phyloP scores from a whole-genome alignment of 148 eudicot genomes.

The Nepenthes gracilis region DNA sequence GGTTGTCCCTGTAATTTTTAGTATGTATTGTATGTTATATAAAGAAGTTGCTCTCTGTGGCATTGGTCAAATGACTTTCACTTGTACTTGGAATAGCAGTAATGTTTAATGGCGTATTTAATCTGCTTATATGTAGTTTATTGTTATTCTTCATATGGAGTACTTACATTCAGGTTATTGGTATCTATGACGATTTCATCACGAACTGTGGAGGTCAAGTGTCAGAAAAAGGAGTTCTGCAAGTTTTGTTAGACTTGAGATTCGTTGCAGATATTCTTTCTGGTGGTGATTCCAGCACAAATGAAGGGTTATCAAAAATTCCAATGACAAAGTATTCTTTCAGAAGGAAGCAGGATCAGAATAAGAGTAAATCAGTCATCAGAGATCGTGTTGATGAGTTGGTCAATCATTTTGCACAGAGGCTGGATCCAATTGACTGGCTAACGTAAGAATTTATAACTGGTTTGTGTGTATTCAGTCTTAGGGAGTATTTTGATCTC shows the following conservation, averaged over 20 bases:
- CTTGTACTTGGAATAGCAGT: too few species aligned
- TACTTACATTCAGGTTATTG: constrained; percentile 39
- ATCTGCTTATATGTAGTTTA: background rate
- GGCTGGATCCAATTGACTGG: constrained; percentile 97
- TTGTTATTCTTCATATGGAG: background rate
- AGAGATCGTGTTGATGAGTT: constrained; percentile 53
- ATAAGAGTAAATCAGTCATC: constrained; percentile 43
- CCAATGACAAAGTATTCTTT: constrained; percentile 38
- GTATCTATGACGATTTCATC: constrained; percentile 48
- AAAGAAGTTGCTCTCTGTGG: too few species aligned
- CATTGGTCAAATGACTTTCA: too few species aligned
- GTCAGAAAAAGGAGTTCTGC: constrained; percentile 85
- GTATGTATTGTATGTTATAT: too few species aligned
- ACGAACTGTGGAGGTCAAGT: constrained; percentile 32
- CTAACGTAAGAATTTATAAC: constrained; percentile 54
- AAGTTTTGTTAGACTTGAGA: constrained; percentile 76
- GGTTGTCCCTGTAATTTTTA: too few species aligned
- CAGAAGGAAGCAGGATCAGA: constrained; percentile 68
- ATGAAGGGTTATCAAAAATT: constrained; percentile 31
- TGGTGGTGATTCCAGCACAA: constrained; percentile 45
- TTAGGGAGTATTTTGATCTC: constrained; percentile 2
- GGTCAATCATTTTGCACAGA: constrained; percentile 56
- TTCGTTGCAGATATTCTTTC: constrained; percentile 80
- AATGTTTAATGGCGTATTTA: background rate
- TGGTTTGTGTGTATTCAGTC: background rate